These are phyloP conservation scores for Cyphellophora attinorum DNA, from an alignment of 2,329 filamentous ascomycete species.

Conservation along the genomic window DNA sequence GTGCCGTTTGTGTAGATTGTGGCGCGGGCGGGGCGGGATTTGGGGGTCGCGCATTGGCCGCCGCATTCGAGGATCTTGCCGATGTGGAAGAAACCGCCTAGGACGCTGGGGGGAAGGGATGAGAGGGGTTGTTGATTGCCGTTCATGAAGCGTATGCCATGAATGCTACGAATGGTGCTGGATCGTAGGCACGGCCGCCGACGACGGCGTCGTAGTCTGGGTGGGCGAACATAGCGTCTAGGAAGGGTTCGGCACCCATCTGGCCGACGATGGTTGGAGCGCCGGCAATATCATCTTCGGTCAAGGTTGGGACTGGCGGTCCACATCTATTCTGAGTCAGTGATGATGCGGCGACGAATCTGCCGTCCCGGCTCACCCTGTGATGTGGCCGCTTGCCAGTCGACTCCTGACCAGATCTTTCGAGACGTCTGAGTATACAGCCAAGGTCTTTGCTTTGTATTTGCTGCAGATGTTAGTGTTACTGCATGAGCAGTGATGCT, in stretches of 20 bases:
- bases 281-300: constrained; percentile 27
- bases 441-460: not conserved
- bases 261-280: constrained; percentile 32
- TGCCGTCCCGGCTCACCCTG: not conserved
- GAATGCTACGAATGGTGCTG: constrained; percentile 31
- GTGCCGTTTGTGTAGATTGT: constrained; percentile 31
- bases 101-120: not conserved
- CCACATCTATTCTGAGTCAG: no score
- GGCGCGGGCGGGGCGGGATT: constrained; percentile 31
- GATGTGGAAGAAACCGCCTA: constrained; percentile 39
- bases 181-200: constrained; percentile 35
- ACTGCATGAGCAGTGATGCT: not conserved
- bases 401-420: not conserved
- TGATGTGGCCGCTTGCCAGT: not conserved
- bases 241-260: constrained; percentile 36
- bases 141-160: constrained; percentile 26
- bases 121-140: constrained; percentile 34
- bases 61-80: constrained; percentile 50
- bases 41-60: constrained; percentile 35
- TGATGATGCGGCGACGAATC: no score
- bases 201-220: constrained; percentile 39
- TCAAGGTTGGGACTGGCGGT: constrained; percentile 31
- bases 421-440: not conserved
- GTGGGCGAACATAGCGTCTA: constrained; percentile 30
- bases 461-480: not conserved